Evolutionary conservation across 106 monocot species (phyloP).

Genomic region (Acorus gramineus): DNA sequence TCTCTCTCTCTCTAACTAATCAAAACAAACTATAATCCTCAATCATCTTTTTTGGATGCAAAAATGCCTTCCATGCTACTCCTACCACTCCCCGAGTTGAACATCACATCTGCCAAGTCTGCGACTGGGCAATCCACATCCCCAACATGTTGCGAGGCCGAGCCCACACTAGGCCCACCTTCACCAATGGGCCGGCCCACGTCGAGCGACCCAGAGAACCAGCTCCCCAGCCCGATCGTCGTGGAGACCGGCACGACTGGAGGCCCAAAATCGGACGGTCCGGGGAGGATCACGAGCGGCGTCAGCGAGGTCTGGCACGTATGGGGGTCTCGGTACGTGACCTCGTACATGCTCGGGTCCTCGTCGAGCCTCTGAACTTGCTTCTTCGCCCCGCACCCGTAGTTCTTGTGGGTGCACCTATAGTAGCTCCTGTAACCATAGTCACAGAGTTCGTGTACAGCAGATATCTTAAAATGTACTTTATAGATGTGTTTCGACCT

Average conservation of each 20-base stretch:
- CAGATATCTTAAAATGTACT: too few relatives aligned
- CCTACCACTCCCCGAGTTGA: slow-evolving; percentile 32
- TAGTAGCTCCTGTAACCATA: slow-evolving; percentile 38
- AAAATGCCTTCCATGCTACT: slow-evolving; percentile 42
- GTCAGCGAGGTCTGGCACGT: slow-evolving; percentile 45
- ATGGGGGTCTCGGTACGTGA: slow-evolving; percentile 48
- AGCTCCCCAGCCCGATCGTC: background rate
- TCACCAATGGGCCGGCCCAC: background rate
- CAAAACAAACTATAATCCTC: too few relatives aligned
- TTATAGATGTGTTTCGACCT: too few relatives aligned
- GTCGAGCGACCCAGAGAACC: background rate
- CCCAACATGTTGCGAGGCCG: slow-evolving; percentile 3
- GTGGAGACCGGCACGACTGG: background rate
- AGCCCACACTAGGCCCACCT: background rate
- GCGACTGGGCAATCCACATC: slow-evolving; percentile 25
- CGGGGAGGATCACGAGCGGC: slow-evolving; percentile 10
- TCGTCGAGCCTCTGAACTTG: slow-evolving; percentile 59
- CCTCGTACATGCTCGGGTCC: slow-evolving; percentile 47
- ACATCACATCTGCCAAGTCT: slow-evolving; percentile 53
- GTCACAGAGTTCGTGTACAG: too few relatives aligned
- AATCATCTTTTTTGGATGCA: slow-evolving; percentile 13
- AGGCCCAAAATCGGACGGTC: background rate
- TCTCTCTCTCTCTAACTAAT: too few relatives aligned
- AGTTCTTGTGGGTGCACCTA: slow-evolving; percentile 62
- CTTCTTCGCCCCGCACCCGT: slow-evolving; percentile 72